Conservation (phyloP, 441 rosid genomes). For the Aleurites moluccanus region DNA sequence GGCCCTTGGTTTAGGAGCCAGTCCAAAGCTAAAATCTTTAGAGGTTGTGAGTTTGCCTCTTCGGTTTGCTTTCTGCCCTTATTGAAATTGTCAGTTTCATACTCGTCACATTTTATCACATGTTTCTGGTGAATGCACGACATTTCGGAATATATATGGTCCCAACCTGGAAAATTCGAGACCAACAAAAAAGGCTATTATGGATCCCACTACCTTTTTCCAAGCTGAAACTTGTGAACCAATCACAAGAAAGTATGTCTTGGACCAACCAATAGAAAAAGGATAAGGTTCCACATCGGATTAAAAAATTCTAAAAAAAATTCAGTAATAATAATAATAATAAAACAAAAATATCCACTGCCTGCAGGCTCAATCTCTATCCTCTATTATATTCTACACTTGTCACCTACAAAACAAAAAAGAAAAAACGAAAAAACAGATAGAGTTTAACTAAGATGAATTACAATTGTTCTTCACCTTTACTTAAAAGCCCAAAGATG, state of each 20-base stretch:
- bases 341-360: neutral
- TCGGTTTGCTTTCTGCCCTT: no score
- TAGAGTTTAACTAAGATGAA: constrained; percentile 27
- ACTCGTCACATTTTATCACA: no score
- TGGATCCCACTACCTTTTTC: constrained; percentile 19
- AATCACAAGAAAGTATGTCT: constrained; percentile 10
- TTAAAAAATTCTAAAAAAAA: neutral
- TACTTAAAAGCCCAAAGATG: constrained; percentile 45
- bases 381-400: neutral
- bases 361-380: neutral
- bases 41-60: no score
- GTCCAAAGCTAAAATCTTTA: no score
- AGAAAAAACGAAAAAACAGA: constrained; percentile 10
- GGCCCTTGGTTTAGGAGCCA: no score
- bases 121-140: no score
- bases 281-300: constrained; percentile 39
- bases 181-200: neutral
- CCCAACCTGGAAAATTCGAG: neutral
- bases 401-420: neutral
- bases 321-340: no score
- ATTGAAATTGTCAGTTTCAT: no score
- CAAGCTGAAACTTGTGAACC: constrained; percentile 25
- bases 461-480: constrained; percentile 18
- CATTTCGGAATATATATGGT: neutral
- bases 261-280: constrained; percentile 28